Evolutionary conservation across 2,329 filamentous ascomycete genomes (phyloP).

Genomic region (Graphiopsis chlorocephala): DNA sequence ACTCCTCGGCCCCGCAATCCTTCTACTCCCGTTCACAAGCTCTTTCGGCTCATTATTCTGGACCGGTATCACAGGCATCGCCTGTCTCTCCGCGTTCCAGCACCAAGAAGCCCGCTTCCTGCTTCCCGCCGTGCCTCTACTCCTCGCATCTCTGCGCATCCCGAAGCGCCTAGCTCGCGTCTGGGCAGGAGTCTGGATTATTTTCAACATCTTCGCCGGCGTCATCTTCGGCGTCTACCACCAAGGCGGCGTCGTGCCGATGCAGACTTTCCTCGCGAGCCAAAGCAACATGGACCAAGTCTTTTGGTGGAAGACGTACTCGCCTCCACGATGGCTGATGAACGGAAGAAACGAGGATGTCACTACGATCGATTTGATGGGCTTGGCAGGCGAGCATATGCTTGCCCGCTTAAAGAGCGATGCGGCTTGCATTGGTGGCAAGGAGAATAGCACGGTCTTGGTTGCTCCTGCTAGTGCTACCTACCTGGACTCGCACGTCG

Average conservation of each 20-base stretch:
- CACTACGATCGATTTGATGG: slow-evolving; percentile 72
- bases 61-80: slow-evolving; percentile 70
- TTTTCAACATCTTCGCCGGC: slow-evolving; percentile 67
- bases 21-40: slow-evolving; percentile 46
- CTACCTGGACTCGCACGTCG: slow-evolving; percentile 60
- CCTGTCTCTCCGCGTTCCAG: slow-evolving; percentile 69
- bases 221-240: slow-evolving; percentile 78
- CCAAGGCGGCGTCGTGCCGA: slow-evolving; percentile 73
- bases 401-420: slow-evolving; percentile 57
- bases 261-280: slow-evolving; percentile 70
- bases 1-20: slow-evolving; percentile 52
- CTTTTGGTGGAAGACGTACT: slow-evolving; percentile 85
- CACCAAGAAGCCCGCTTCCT: slow-evolving; percentile 81
- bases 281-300: slow-evolving; percentile 65
- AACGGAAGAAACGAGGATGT: slow-evolving; percentile 72
- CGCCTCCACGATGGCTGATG: slow-evolving; percentile 75
- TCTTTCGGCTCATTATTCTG: slow-evolving; percentile 62
- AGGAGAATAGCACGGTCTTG: slow-evolving; percentile 55
- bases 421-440: slow-evolving; percentile 59
- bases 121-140: slow-evolving; percentile 70
- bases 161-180: slow-evolving; percentile 53
- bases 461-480: slow-evolving; percentile 70
- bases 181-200: slow-evolving; percentile 62
- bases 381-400: slow-evolving; percentile 61
- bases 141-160: slow-evolving; percentile 69